Evolutionary conservation across 345 rosid species (phyloP).

Genomic region (Xanthoceras sorbifolium): DNA sequence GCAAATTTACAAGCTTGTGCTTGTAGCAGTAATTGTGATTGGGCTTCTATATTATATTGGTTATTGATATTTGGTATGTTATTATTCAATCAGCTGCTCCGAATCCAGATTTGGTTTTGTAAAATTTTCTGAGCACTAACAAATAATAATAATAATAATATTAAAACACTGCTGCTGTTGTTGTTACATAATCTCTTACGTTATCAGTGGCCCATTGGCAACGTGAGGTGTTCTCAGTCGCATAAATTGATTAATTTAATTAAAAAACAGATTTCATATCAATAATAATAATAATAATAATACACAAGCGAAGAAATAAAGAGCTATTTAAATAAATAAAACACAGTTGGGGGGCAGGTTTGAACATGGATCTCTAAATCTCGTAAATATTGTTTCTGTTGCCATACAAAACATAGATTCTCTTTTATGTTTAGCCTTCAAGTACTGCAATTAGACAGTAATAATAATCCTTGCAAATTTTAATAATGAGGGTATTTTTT

Average conservation of each 20-base stretch:
- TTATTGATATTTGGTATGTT: too few species aligned
- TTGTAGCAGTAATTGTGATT: neutral
- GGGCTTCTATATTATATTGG: neutral
- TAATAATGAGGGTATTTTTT: too few species aligned
- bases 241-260: neutral
- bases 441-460: too few species aligned
- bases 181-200: neutral
- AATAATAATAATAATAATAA: neutral
- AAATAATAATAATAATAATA: neutral
- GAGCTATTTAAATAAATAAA: too few species aligned
- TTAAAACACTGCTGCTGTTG: neutral
- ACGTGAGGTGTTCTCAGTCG: slow-evolving; percentile 7
- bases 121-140: neutral
- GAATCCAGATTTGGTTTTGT: neutral
- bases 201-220: neutral
- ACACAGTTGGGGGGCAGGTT: too few species aligned
- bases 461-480: too few species aligned
- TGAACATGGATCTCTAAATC: neutral
- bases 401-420: too few species aligned
- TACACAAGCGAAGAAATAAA: neutral
- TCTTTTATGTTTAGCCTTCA: too few species aligned
- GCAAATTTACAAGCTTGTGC: neutral
- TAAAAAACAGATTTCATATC: neutral
- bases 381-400: too few species aligned
- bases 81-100: too few species aligned